phyloP scores from a whole-genome alignment of 768 basidiomycete species.

The Russula ochroleuca region DNA sequence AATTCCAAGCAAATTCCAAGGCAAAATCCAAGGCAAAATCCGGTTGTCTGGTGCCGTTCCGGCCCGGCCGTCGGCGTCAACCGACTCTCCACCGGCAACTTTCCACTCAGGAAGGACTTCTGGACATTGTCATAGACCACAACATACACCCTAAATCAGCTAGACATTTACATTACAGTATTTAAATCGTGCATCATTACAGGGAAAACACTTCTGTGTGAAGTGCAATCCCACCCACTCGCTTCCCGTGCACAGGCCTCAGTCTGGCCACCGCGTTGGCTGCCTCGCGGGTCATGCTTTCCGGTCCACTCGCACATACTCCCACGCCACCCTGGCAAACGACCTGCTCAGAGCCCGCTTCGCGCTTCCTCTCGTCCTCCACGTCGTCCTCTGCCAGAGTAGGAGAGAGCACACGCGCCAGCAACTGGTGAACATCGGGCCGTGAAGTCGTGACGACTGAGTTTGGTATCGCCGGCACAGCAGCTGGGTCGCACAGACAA shows the following conservation, averaged over 20 bases:
- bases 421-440: conserved; percentile 46
- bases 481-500: conserved; percentile 61
- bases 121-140: too few relatives aligned
- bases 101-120: too few relatives aligned
- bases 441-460: conserved; percentile 49
- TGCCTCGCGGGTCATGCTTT: conserved; percentile 58
- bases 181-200: too few relatives aligned
- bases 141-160: too few relatives aligned
- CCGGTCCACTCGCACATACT: conserved; percentile 80
- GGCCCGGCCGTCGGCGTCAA: too few relatives aligned
- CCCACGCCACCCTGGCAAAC: conserved; percentile 57
- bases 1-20: too few relatives aligned
- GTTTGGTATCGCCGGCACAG: conserved; percentile 57
- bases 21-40: too few relatives aligned
- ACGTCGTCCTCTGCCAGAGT: conserved; percentile 22
- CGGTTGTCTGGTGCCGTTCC: too few relatives aligned
- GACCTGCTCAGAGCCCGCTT: conserved; percentile 33
- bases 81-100: too few relatives aligned
- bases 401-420: conserved; percentile 38
- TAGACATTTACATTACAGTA: too few relatives aligned
- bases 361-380: conserved; percentile 29
- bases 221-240: conserved; percentile 45
- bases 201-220: conserved; percentile 64
- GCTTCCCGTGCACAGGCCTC: conserved; percentile 37
- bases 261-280: conserved; percentile 70